Evolutionary conservation across 2,329 filamentous ascomycete species (phyloP).

Genomic region (Aspergillus floridensis): DNA sequence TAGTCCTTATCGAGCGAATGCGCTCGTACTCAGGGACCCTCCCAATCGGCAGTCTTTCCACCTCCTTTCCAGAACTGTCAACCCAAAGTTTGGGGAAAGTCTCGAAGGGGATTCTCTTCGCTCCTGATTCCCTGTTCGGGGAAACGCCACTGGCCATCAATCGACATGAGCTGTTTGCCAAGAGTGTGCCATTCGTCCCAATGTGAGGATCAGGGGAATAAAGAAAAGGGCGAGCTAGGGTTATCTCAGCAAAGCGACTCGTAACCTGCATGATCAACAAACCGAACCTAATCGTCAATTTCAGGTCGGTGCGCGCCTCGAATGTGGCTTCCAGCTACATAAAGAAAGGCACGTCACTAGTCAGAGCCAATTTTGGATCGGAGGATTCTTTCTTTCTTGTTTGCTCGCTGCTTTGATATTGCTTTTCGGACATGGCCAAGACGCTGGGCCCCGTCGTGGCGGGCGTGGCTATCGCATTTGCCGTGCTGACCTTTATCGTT

Average conservation of each 20-base stretch:
- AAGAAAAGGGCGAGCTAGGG: not conserved
- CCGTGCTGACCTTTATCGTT: constrained; percentile 38
- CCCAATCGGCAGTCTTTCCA: not conserved
- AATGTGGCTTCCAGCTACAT: not conserved
- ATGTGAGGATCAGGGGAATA: not conserved
- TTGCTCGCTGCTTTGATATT: constrained; percentile 1
- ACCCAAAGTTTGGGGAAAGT: not conserved
- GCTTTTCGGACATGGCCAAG: constrained; percentile 20
- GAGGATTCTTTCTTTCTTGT: not conserved
- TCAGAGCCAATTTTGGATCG: not conserved
- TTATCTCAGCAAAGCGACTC: not conserved
- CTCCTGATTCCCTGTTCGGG: not conserved
- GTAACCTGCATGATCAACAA: not conserved
- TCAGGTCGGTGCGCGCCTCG: not conserved
- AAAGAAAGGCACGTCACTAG: not conserved
- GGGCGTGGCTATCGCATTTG: constrained; percentile 39
- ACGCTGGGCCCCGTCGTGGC: constrained; percentile 35
- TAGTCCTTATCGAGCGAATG: not conserved
- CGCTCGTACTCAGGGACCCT: not conserved
- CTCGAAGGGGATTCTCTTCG: not conserved
- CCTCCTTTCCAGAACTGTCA: not conserved
- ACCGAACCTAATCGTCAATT: not conserved
- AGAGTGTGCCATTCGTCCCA: not conserved
- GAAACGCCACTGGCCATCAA: constrained; percentile 3
- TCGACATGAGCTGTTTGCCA: not conserved